Base-by-base conservation (phyloP, 1,284 basidiomycete species). In the Somion occarium region DNA sequence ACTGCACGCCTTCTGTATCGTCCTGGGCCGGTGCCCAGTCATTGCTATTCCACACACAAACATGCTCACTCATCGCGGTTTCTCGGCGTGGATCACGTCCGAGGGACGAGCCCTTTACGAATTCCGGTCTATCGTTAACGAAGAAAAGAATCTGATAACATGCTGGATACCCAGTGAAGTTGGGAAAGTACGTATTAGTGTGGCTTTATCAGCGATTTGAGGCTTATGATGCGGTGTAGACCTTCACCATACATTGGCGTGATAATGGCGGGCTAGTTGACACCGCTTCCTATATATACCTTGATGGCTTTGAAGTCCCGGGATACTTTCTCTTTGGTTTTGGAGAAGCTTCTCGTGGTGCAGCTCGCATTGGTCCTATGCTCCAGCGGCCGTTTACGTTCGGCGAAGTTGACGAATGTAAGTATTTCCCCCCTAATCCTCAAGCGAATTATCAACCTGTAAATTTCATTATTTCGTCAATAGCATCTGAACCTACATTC, bases 81-180 rank as follows among this genome's bases (percentile, higher is more conserved):
- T 85, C 64, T 80, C 79, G 19, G 83, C 85, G 19, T 88, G 83
- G 78, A 79, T 88, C 48, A 68, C 71, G 27, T 75, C 71, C 38
- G 73, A 79, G 34, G 76, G 73, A 2, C 57, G 69, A 47, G 60
- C 66, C 18, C 58, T 85, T 7, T 72, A 68, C 5, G 82, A 84
- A 62, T 80, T 80, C 62, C 64, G 81, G 15, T 66, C 73, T 9
- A 69, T 73, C 2, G 61, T 78, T 25, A 77, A 83, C 53, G 54
- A 58, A 2, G 61, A 67, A 3, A 59, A 61, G 3, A 64, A 78
- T 54, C 71, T 67, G 19, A 73, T 82, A 3, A 77, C 78, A 0
- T 86, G 85, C 59, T 86, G 80, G 82, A 78, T 87, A 56, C 75
- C 80, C 2, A 75, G 82, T 52, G 70, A 76, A 49, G 68, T 69